Base-by-base conservation (phyloP, 306 rosid genomes). In the Hippophae gyantsensis region DNA sequence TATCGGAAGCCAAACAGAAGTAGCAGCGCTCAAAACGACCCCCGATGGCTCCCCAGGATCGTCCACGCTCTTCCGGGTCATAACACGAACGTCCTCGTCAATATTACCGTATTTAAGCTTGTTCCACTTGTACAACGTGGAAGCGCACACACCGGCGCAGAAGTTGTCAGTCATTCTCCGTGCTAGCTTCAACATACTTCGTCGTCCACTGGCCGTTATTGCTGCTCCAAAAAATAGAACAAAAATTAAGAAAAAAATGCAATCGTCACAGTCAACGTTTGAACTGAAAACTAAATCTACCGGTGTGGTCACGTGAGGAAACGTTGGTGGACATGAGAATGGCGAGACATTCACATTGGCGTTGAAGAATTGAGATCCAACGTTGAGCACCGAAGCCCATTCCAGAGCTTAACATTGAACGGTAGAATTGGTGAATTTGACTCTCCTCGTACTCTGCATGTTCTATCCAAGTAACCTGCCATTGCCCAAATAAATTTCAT, bases 11-110 rank as follows among this genome's bases (percentile, higher is more conserved):
- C 98, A 92, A 1, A 92, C 96, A 0, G 98, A 87, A 0, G 96
- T 92, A 61, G 98, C 96, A 0, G 98, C 99, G 47, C 97, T 93
- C 13, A 93, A 55, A 9, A 93, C 99, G 0, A 93, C 74, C n/a
- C 99, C 99, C 0, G 99, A 94, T 0, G 99, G 99, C 82, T 93
- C 99, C 0, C 99, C 99, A 0, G 99, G 99, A 54, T 92, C 97
- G 40, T 88, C 94, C 0, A 92, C 76, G 51, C 99, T 93, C 80
- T 93, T 78, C 5, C 99, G 74, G 0, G 99, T 93, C 99, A 93
- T 93, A 6, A 88, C 96, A 11, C 97, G 78, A 6, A 93, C 96
- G 10, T 93, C 83, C 72, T 93, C 99, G 4, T 79, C 99, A 0
- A 87, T 87, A 1, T 78, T 87, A 0, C 87, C 83, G 0, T 93